Evolutionary conservation across 1,139 yeast species (phyloP).

Genomic region (Pichiaceae sp.): DNA sequence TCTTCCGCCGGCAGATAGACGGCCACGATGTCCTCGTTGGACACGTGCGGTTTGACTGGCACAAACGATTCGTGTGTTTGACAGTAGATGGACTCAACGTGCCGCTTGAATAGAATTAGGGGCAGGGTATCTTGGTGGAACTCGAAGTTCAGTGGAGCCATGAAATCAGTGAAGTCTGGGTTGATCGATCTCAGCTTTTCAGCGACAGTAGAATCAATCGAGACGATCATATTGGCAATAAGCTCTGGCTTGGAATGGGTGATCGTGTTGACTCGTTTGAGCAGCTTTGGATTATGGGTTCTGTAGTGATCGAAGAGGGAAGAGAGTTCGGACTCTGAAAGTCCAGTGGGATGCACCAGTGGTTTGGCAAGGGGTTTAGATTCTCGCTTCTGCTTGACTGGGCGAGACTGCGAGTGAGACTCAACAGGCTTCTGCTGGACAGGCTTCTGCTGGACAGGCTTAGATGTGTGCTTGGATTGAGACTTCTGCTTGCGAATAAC

Average conservation of each 20-base stretch:
- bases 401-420: too few relatives aligned
- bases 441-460: too few relatives aligned
- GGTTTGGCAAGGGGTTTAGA: neutral
- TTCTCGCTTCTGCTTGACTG: neutral
- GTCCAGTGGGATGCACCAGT: neutral
- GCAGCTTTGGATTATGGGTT: slow-evolving; percentile 21
- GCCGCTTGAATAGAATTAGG: slow-evolving; percentile 24
- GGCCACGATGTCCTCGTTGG: slow-evolving; percentile 35
- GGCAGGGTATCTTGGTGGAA: slow-evolving; percentile 13
- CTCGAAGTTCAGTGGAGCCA: slow-evolving; percentile 23
- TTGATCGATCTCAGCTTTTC: slow-evolving; percentile 15
- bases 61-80: slow-evolving; percentile 39
- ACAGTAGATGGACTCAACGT: slow-evolving; percentile 34
- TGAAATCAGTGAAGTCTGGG: slow-evolving; percentile 15
- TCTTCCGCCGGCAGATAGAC: slow-evolving; percentile 39
- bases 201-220: slow-evolving; percentile 12
- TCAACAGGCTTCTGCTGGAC: too few relatives aligned
- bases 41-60: slow-evolving; percentile 35
- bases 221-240: slow-evolving; percentile 40
- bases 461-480: too few relatives aligned
- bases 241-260: slow-evolving; percentile 42
- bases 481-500: too few relatives aligned
- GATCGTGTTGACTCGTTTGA: slow-evolving; percentile 43
- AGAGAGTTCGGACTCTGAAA: slow-evolving; percentile 11
- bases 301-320: slow-evolving; percentile 14